These are phyloP conservation scores for Posidonia oceanica DNA, from an alignment of 116 monocot genomes.

Conservation along the genomic window DNA sequence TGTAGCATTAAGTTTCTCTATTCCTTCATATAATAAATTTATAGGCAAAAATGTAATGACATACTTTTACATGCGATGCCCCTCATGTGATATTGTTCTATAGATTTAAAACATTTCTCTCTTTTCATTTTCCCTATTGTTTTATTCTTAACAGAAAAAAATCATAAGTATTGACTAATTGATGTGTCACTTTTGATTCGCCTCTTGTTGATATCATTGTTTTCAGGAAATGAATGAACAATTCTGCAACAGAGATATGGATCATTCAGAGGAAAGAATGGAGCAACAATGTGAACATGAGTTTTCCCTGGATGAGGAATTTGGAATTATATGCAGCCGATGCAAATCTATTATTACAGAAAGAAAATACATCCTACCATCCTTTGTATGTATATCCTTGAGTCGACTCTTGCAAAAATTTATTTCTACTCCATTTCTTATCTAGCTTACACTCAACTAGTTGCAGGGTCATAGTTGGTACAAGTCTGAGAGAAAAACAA, in stretches of 20 bases:
- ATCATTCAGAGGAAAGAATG: constrained; percentile 12
- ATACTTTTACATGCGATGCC: too few relatives aligned
- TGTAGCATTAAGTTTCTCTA: too few relatives aligned
- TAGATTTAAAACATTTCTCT: too few relatives aligned
- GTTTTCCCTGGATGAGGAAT: constrained; percentile 40
- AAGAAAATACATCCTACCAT: constrained; percentile 44
- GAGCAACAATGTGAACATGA: constrained; percentile 42
- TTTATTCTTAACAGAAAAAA: too few relatives aligned
- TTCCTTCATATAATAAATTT: too few relatives aligned
- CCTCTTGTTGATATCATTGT: too few relatives aligned
- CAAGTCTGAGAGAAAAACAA: background rate
- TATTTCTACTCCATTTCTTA: background rate
- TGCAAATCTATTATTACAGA: constrained; percentile 54
- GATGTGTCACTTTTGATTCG: too few relatives aligned
- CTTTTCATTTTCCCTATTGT: too few relatives aligned
- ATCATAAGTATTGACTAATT: too few relatives aligned
- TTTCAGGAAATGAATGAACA: constrained; percentile 29
- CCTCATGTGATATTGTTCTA: too few relatives aligned
- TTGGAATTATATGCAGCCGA: constrained; percentile 41
- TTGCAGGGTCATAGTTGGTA: background rate
- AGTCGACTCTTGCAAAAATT: background rate
- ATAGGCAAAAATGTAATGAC: too few relatives aligned
- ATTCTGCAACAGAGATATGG: background rate
- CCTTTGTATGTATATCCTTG: constrained; percentile 34
- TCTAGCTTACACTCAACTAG: background rate